Evolutionary conservation across 306 rosid species (phyloP).

Genomic region (Chamaecrista fasciculata): DNA sequence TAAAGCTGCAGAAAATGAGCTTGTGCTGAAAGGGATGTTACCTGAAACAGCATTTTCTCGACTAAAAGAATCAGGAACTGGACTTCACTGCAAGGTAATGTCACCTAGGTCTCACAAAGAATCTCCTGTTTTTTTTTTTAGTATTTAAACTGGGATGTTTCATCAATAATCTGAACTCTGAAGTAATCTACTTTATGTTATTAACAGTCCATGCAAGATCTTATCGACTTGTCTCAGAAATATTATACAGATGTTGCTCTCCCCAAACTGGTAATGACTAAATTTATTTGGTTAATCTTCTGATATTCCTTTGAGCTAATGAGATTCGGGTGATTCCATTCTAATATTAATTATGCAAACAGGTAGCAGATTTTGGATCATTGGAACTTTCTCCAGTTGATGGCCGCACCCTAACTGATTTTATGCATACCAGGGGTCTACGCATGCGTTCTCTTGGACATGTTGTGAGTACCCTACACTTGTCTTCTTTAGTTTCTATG

Average conservation of each 20-base stretch:
- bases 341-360: constrained; percentile 35
- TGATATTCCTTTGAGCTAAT: constrained; percentile 21
- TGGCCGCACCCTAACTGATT: constrained; percentile 97
- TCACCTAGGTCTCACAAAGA: constrained; percentile 28
- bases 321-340: constrained; percentile 37
- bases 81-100: constrained; percentile 90
- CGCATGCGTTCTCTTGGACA: constrained; percentile 92
- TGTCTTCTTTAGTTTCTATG: background rate
- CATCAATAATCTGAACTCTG: constrained; percentile 34
- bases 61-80: constrained; percentile 86
- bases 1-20: constrained; percentile 72
- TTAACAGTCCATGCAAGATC: constrained; percentile 83
- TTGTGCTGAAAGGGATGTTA: constrained; percentile 57
- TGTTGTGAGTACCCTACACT: constrained; percentile 70
- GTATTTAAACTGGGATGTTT: constrained; percentile 29
- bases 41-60: constrained; percentile 77
- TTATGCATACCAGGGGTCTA: constrained; percentile 98
- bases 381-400: constrained; percentile 98
- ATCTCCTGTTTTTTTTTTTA: constrained; percentile 15
- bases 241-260: constrained; percentile 94
- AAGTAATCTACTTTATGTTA: constrained; percentile 33
- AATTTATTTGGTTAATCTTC: constrained; percentile 35
- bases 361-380: constrained; percentile 99
- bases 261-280: constrained; percentile 86
- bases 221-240: constrained; percentile 67